Conservation (phyloP, 2,329 filamentous ascomycete genomes). For the Clarireedia homoeocarpa region DNA sequence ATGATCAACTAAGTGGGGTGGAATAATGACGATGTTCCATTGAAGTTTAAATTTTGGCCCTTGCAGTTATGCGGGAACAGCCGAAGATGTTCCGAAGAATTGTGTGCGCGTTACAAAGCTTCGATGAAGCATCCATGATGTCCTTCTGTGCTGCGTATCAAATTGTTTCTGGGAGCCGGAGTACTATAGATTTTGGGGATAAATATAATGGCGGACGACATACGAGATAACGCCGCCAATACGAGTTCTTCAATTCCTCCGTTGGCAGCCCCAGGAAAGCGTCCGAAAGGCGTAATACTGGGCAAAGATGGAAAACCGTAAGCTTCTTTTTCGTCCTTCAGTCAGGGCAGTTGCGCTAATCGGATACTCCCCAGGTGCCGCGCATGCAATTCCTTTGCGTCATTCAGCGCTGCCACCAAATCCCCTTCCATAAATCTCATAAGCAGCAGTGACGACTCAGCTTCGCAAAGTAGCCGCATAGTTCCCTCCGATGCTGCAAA, state of each 20-base stretch:
- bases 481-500: constrained; percentile 35
- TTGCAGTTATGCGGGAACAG: not conserved
- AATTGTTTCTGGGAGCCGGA: not conserved
- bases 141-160: too few relatives aligned
- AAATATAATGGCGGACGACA: constrained; percentile 25
- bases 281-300: constrained; percentile 66
- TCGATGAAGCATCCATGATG: not conserved
- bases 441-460: constrained; percentile 23
- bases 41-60: constrained; percentile 2
- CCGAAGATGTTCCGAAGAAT: not conserved
- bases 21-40: not conserved
- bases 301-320: constrained; percentile 81
- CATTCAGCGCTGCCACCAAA: constrained; percentile 54
- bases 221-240: constrained; percentile 18
- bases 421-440: constrained; percentile 20
- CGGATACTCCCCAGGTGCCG: constrained; percentile 49
- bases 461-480: constrained; percentile 26
- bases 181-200: not conserved
- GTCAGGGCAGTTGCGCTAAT: not conserved
- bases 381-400: constrained; percentile 54
- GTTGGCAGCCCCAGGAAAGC: constrained; percentile 34
- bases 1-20: not conserved
- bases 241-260: constrained; percentile 5
- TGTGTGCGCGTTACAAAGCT: not conserved
- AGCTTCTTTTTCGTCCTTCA: constrained; percentile 29